Base-by-base conservation (phyloP, 2,329 filamentous ascomycete species). In the Beauveria sp. region DNA sequence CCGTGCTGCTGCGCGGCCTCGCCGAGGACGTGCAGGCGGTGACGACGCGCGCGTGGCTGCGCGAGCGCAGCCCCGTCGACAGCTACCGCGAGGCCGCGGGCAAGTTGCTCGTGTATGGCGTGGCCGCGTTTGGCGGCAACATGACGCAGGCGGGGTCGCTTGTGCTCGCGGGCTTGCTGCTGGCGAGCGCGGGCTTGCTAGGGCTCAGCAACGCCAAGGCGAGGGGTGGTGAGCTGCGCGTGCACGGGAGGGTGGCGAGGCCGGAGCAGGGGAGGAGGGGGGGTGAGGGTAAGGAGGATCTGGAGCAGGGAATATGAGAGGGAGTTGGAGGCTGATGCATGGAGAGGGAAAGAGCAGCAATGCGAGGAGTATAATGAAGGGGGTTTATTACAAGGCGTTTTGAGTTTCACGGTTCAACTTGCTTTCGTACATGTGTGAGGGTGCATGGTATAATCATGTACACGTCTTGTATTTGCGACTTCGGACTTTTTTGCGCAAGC, bases 1-100 rank as follows among this genome's bases (percentile, higher is more conserved):
- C 76, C 66, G 76, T 86, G 1, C 72, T 80, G 14, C 74, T 88
- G 47, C 76, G 78, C 30, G 85, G 85, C 5, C 68, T 74, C 4
- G 75, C 80, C 8, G 75, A 80, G 37, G 84, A 87, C 67, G 73
- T 87, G 7, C 82, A 83, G 61, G 83, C 84, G 34, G 76, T 87
- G 46, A 86, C 84, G 1, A 79, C 80, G 3, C 79, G 81, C 3
- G 67, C 76, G 30, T 87, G 84, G 84, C 70, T 88, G 51, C 74
- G 77, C 12, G 72, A 78, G 44, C 78, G 80, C 68, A 83, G 79
- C 0, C 70, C 75, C 28, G 52, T 77, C 2, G 80, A 86, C 64
- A 76, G 78, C 34, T 82, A 79, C 65, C 70, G 83, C 57, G 79
- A 81, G 63, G 81, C 81, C 0, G 67, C 72, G 0, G 79, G 83